These are phyloP conservation scores for Eremothecium sinecaudum DNA, from an alignment of 1,139 yeast species.

Conservation along the genomic window DNA sequence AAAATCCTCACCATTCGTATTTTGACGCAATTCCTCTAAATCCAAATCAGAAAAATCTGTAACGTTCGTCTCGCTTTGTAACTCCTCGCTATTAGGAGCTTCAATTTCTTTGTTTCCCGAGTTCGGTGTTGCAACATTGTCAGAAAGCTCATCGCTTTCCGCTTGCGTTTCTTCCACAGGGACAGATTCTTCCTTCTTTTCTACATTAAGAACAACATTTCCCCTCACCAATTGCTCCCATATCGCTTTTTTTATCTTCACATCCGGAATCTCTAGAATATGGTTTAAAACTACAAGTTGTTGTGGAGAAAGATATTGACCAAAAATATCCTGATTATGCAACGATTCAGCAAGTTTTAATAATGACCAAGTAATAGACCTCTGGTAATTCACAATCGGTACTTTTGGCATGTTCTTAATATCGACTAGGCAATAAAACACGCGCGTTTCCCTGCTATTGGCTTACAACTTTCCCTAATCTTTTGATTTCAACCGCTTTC, in stretches of 20 bases:
- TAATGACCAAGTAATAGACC: constrained; percentile 27
- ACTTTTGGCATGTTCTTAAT: constrained; percentile 8
- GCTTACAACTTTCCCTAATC: not conserved
- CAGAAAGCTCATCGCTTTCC: constrained; percentile 6
- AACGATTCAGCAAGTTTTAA: constrained; percentile 43
- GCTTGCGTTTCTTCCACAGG: constrained; percentile 9
- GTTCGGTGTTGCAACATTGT: constrained; percentile 11
- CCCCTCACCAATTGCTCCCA: constrained; percentile 53
- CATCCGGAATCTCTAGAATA: constrained; percentile 31
- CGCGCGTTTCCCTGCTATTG: not conserved
- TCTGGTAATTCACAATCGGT: constrained; percentile 24
- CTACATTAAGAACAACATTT: constrained; percentile 23
- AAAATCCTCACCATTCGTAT: constrained; percentile 42
- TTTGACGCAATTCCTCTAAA: constrained; percentile 32
- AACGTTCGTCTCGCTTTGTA: constrained; percentile 12
- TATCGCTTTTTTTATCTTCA: constrained; percentile 30
- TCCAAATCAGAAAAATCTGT: constrained; percentile 27
- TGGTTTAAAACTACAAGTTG: constrained; percentile 47
- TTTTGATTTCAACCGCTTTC: not conserved
- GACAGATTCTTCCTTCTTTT: constrained; percentile 11
- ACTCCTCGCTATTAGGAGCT: constrained; percentile 17
- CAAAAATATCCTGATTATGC: constrained; percentile 42
- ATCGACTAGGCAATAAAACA: no score
- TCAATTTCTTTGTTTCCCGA: constrained; percentile 14
- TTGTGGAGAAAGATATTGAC: constrained; percentile 50